These are phyloP conservation scores for Cicer yamashitae DNA, from an alignment of 306 rosid species.

Conservation along the genomic window DNA sequence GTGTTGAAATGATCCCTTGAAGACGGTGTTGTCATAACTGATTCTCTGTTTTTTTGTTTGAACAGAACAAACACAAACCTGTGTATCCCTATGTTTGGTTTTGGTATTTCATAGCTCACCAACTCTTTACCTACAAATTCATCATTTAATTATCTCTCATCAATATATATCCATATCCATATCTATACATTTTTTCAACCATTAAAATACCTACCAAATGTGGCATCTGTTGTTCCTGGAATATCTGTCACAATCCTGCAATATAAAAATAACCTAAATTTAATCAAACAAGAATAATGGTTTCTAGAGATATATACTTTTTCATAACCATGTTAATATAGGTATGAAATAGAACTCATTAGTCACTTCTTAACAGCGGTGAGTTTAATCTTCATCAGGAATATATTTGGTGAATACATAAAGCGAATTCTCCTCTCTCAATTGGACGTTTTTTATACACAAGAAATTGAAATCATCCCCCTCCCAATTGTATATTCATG, in stretches of 20 bases:
- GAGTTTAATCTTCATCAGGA: too few relatives aligned
- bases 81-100: conserved; percentile 91
- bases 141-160: not conserved
- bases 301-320: too few relatives aligned
- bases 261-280: not conserved
- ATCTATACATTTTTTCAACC: not conserved
- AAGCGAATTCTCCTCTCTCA: too few relatives aligned
- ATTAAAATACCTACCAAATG: conserved; percentile 75
- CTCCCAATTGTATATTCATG: too few relatives aligned
- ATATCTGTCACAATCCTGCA: conserved; percentile 96
- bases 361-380: too few relatives aligned
- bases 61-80: conserved; percentile 95
- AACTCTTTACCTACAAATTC: conserved; percentile 65
- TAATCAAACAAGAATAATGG: not conserved
- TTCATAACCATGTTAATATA: too few relatives aligned
- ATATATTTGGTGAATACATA: too few relatives aligned
- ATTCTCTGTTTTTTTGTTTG: conserved; percentile 74
- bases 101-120: conserved; percentile 89
- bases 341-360: too few relatives aligned
- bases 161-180: not conserved
- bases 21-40: conserved; percentile 60
- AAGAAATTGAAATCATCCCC: too few relatives aligned
- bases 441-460: too few relatives aligned
- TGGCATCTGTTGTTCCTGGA: conserved; percentile 96
- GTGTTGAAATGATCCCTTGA: conserved; percentile 83